phyloP scores from a whole-genome alignment of 2,329 filamentous ascomycete species.

The Pyricularia grisea region DNA sequence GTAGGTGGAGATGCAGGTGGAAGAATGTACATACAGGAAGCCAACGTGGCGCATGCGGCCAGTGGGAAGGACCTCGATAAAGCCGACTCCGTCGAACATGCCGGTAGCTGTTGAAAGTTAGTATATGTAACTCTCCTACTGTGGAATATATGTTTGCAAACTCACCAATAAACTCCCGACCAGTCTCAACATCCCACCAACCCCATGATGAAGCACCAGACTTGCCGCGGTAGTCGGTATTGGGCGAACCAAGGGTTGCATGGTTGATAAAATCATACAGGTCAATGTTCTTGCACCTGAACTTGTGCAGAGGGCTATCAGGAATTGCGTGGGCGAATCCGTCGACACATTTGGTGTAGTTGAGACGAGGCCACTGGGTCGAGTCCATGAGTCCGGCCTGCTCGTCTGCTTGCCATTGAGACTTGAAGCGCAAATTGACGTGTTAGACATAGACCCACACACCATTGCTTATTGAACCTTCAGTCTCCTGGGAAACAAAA shows the following conservation, averaged over 20 bases:
- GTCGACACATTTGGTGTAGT: constrained; percentile 4
- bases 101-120: background rate
- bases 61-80: constrained; percentile 3
- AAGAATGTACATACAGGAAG: background rate
- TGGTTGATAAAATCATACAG: constrained; percentile 7
- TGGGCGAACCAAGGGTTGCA: constrained; percentile 4
- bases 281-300: constrained; percentile 7
- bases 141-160: constrained; percentile 21
- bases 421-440: background rate
- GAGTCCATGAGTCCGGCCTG: constrained; percentile 4
- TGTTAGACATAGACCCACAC: background rate
- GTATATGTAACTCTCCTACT: background rate
- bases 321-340: constrained; percentile 2
- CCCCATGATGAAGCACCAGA: constrained; percentile 17
- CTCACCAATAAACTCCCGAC: constrained; percentile 45
- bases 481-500: too few species aligned
- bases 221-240: background rate
- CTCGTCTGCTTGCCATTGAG: constrained; percentile 3
- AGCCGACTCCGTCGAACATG: constrained; percentile 2
- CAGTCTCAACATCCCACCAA: constrained; percentile 37
- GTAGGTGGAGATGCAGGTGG: background rate
- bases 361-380: background rate
- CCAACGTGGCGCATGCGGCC: constrained; percentile 3
- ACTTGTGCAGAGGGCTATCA: background rate
- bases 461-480: background rate